phyloP scores from a whole-genome alignment of 805 yeast genomes.

The Kodamaea laetipori region DNA sequence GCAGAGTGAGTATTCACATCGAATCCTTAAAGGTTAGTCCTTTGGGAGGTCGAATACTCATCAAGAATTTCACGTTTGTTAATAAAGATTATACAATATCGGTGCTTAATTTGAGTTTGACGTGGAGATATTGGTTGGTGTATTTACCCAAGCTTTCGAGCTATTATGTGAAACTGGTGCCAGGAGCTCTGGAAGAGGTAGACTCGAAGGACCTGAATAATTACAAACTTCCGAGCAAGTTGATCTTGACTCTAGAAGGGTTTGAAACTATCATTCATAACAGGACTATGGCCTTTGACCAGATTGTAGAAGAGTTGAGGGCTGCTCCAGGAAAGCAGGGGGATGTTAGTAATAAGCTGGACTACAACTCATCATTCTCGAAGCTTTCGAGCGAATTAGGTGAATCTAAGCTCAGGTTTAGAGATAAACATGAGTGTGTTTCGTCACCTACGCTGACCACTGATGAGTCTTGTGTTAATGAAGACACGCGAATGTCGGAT shows the following conservation, averaged over 20 bases:
- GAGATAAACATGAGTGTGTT: constrained; percentile 1
- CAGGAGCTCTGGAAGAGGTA: constrained; percentile 11
- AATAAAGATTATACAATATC: constrained; percentile 75
- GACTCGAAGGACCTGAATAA: constrained; percentile 34
- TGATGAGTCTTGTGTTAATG: neutral
- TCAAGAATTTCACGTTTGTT: constrained; percentile 71
- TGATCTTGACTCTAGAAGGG: constrained; percentile 66
- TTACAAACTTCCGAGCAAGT: constrained; percentile 54
- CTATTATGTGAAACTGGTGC: constrained; percentile 25
- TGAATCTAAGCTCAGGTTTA: neutral
- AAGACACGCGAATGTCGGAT: neutral
- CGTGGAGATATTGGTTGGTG: constrained; percentile 90
- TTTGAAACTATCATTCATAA: constrained; percentile 83
- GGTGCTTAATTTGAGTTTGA: constrained; percentile 68
- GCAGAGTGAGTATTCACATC: constrained; percentile 58
- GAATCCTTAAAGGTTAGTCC: constrained; percentile 77
- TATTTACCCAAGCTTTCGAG: constrained; percentile 44
- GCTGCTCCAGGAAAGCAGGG: constrained; percentile 1
- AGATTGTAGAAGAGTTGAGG: constrained; percentile 46
- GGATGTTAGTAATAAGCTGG: constrained; percentile 15
- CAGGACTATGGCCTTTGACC: constrained; percentile 74
- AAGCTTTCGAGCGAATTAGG: constrained; percentile 13
- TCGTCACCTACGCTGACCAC: neutral
- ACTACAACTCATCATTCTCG: constrained; percentile 15
- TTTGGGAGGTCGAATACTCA: constrained; percentile 79